phyloP scores from a whole-genome alignment of 2,329 filamentous ascomycete species.

The Paecilomyces dactylethromorphus region DNA sequence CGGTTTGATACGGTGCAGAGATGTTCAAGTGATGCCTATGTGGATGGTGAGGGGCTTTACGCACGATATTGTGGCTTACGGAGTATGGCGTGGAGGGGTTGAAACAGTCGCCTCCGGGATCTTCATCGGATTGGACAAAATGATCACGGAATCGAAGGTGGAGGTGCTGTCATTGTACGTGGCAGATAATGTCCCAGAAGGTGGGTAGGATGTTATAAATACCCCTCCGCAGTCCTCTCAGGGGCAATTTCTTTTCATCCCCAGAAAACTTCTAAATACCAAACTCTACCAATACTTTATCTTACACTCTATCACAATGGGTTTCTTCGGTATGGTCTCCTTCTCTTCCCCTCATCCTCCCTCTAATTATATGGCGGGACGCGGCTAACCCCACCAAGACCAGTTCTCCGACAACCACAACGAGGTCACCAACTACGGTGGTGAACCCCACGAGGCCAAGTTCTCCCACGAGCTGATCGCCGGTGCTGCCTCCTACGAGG shows the following conservation, averaged over 20 bases:
- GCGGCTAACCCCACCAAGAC: constrained; percentile 1
- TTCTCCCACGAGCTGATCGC: constrained; percentile 69
- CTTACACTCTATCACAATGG: constrained; percentile 12
- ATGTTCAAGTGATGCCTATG: not conserved
- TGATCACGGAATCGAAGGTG: not conserved
- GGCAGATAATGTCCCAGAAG: not conserved
- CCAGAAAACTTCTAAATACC: not conserved
- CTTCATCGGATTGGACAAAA: not conserved
- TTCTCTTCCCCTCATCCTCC: constrained; percentile 35
- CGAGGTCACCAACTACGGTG: constrained; percentile 10
- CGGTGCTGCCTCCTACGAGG: constrained; percentile 70
- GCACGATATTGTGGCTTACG: not conserved
- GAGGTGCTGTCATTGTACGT: not conserved
- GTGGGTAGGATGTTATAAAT: not conserved
- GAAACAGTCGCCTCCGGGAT: too few species aligned
- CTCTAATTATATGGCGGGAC: constrained; percentile 19
- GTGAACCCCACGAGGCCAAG: constrained; percentile 53
- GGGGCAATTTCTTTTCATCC: not conserved
- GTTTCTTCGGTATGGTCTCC: constrained; percentile 15
- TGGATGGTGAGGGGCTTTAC: not conserved
- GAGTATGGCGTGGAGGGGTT: too few species aligned
- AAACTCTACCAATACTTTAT: constrained; percentile 2
- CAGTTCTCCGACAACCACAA: constrained; percentile 15
- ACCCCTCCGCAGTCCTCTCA: not conserved
- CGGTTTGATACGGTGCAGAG: not conserved